phyloP scores from a whole-genome alignment of 2,329 filamentous ascomycete genomes.

The Onygenales sp. region DNA sequence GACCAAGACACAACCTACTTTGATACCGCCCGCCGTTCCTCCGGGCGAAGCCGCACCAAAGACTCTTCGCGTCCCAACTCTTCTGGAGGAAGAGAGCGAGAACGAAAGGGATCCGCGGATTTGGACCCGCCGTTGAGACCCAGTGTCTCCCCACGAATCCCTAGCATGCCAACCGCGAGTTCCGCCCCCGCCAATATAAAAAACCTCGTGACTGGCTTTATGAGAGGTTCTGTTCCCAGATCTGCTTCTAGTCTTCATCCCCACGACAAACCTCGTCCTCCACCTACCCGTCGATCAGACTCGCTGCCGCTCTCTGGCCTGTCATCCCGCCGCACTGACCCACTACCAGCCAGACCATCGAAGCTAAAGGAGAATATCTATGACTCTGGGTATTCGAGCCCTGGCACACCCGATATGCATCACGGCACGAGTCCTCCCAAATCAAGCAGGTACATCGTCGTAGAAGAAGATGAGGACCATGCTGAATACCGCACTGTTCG shows the following conservation, averaged over 20 bases:
- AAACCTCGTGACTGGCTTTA: not conserved
- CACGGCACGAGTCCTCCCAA: conserved; percentile 25
- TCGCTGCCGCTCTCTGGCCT: conserved; percentile 21
- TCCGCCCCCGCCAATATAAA: conserved; percentile 26
- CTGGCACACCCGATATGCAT: conserved; percentile 32
- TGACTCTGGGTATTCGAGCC: conserved; percentile 39
- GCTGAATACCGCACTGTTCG: conserved; percentile 11
- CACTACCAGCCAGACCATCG: conserved; percentile 22
- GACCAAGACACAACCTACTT: conserved; percentile 16
- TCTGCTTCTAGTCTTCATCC: conserved; percentile 22
- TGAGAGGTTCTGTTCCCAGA: conserved; percentile 19
- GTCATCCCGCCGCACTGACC: conserved; percentile 16
- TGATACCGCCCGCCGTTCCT: conserved; percentile 23
- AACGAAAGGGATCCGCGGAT: conserved; percentile 16
- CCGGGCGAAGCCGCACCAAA: conserved; percentile 19
- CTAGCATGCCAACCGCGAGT: conserved; percentile 26
- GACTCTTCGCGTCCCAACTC: conserved; percentile 4
- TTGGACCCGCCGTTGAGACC: conserved; percentile 23
- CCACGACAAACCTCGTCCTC: conserved; percentile 21
- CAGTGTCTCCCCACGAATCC: conserved; percentile 19
- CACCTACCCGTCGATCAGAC: conserved; percentile 20
- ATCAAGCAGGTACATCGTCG: conserved; percentile 24
- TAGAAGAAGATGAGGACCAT: conserved; percentile 18
- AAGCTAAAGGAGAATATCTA: conserved; percentile 28
- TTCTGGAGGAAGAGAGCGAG: conserved; percentile 7